Conservation (phyloP, 2,329 filamentous ascomycete species). For the Neonectria ditissima region DNA sequence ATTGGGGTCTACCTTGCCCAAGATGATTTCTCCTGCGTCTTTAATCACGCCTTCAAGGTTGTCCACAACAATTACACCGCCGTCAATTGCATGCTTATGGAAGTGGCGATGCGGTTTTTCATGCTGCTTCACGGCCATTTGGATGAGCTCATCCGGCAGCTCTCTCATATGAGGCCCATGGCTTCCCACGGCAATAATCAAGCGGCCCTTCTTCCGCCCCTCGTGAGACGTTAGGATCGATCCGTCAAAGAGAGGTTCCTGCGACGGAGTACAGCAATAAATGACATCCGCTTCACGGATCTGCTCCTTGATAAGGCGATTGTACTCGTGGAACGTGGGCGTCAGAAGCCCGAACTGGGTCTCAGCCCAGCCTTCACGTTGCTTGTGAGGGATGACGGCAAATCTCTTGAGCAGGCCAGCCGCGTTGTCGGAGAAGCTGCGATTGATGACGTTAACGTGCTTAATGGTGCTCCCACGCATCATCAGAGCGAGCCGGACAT, state of each 20-base stretch:
- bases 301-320: constrained; percentile 75
- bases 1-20: constrained; percentile 77
- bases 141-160: constrained; percentile 80
- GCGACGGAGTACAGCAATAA: constrained; percentile 88
- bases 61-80: constrained; percentile 77
- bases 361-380: constrained; percentile 70
- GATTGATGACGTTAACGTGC: constrained; percentile 86
- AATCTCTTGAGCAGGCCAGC: constrained; percentile 63
- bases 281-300: constrained; percentile 82
- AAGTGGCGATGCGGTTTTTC: constrained; percentile 66
- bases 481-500: constrained; percentile 84
- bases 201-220: constrained; percentile 75
- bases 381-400: constrained; percentile 58
- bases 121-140: constrained; percentile 66
- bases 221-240: constrained; percentile 78
- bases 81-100: constrained; percentile 74
- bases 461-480: constrained; percentile 78
- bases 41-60: constrained; percentile 82
- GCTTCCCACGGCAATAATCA: constrained; percentile 79
- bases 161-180: constrained; percentile 82
- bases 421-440: constrained; percentile 71
- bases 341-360: constrained; percentile 78
- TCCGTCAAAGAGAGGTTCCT: constrained; percentile 79
- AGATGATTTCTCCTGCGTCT: constrained; percentile 88
- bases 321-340: constrained; percentile 75